phyloP scores from a whole-genome alignment of 2,329 filamentous ascomycete species.

The Alternaria triticina region DNA sequence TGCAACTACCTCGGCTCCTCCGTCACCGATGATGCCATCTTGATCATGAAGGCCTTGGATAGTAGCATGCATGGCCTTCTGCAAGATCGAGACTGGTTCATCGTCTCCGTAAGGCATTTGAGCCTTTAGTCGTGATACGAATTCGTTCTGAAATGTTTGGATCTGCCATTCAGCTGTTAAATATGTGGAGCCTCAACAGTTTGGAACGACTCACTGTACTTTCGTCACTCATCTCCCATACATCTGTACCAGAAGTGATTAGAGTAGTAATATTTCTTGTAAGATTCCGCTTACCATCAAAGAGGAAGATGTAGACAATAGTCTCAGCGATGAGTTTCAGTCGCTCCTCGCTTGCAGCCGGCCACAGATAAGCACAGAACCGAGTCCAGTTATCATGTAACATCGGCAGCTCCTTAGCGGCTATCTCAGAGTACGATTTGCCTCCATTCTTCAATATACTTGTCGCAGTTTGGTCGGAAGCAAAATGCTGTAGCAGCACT shows the following conservation, averaged over 20 bases:
- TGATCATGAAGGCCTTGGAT: neutral
- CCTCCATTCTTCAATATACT: neutral
- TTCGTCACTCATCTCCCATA: slow-evolving; percentile 1
- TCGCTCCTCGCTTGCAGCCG: neutral
- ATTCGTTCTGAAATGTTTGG: neutral
- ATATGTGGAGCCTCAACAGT: neutral
- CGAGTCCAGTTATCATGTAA: neutral
- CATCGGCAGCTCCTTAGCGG: neutral
- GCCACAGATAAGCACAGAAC: neutral
- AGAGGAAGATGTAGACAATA: neutral
- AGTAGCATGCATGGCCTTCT: neutral
- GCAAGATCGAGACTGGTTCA: neutral
- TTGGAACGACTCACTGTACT: neutral
- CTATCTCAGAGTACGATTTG: neutral
- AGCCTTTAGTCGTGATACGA: neutral
- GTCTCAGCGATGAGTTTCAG: neutral
- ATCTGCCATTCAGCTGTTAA: neutral
- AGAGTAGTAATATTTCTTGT: neutral
- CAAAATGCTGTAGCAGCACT: neutral
- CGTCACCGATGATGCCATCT: neutral
- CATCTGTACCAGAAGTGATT: neutral
- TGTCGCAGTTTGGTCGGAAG: neutral
- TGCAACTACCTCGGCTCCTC: neutral
- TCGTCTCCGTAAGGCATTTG: neutral
- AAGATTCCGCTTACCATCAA: neutral